These are phyloP conservation scores for Suhomyces atakaporum DNA, from an alignment of 1,139 yeast species.

Conservation along the genomic window DNA sequence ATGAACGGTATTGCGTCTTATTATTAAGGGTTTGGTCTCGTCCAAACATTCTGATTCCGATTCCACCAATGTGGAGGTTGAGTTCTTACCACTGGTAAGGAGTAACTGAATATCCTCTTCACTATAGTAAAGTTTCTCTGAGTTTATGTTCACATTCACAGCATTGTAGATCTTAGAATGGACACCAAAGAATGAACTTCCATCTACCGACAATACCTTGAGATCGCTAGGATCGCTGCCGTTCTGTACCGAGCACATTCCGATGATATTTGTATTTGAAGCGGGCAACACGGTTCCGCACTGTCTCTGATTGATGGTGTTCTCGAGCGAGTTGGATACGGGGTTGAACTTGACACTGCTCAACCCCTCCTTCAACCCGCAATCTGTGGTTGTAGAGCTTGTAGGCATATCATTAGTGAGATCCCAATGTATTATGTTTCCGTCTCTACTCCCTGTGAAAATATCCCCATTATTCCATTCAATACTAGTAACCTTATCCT, in stretches of 20 bases:
- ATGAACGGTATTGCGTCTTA: slow-evolving; percentile 12
- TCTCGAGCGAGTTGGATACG: slow-evolving; percentile 31
- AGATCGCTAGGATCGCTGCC: slow-evolving; percentile 29
- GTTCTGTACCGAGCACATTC: slow-evolving; percentile 39
- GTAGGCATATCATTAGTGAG: slow-evolving; percentile 34
- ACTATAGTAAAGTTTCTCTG: slow-evolving; percentile 35
- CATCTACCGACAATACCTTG: slow-evolving; percentile 54
- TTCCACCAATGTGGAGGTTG: slow-evolving; percentile 32
- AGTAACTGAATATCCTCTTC: slow-evolving; percentile 35
- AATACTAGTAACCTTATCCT: slow-evolving; percentile 53
- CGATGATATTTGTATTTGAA: slow-evolving; percentile 51
- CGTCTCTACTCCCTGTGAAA: slow-evolving; percentile 70
- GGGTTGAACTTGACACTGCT: slow-evolving; percentile 43
- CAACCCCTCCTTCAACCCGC: slow-evolving; percentile 52
- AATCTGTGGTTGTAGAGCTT: slow-evolving; percentile 29
- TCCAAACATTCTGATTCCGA: slow-evolving; percentile 13
- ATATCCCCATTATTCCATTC: slow-evolving; percentile 66
- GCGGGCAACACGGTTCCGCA: slow-evolving; percentile 66
- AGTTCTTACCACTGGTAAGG: slow-evolving; percentile 18
- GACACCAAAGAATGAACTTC: slow-evolving; percentile 55
- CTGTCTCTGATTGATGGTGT: slow-evolving; percentile 45
- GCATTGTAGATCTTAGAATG: slow-evolving; percentile 48
- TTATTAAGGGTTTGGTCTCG: slow-evolving; percentile 28
- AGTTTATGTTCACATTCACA: slow-evolving; percentile 23
- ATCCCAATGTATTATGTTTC: slow-evolving; percentile 76